Conservation (phyloP, 2,329 filamentous ascomycete species). For the Meredithiella fracta region DNA sequence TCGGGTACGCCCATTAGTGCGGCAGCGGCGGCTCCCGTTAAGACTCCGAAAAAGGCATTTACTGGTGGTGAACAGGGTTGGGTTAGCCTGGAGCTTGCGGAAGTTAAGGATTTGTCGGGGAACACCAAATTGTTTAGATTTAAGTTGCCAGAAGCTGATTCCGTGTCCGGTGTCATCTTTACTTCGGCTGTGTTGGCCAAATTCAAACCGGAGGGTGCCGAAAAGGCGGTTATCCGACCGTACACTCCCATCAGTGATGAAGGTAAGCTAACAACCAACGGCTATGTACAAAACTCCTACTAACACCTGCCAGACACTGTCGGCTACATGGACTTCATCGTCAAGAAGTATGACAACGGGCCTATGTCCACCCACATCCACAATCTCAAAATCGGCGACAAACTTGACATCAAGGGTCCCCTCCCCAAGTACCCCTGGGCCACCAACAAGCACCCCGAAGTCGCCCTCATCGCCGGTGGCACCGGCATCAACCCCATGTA, state of each 20-base stretch:
- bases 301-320: constrained; percentile 37
- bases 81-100: constrained; percentile 61
- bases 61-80: constrained; percentile 83
- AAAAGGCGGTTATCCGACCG: constrained; percentile 77
- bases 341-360: constrained; percentile 83
- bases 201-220: constrained; percentile 65
- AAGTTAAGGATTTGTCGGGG: constrained; percentile 68
- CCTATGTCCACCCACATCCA: constrained; percentile 87
- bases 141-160: constrained; percentile 65
- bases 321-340: constrained; percentile 72
- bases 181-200: constrained; percentile 85
- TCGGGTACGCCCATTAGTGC: constrained; percentile 38
- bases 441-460: constrained; percentile 83
- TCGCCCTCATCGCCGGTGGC: constrained; percentile 77
- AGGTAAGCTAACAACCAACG: constrained; percentile 29
- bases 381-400: constrained; percentile 63
- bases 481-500: constrained; percentile 98
- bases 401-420: constrained; percentile 83
- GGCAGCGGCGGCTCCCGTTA: constrained; percentile 28
- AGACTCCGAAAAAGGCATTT: constrained; percentile 34
- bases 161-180: constrained; percentile 65
- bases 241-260: constrained; percentile 90
- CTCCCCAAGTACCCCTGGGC: constrained; percentile 86
- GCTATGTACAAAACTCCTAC: background rate
- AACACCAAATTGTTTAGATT: constrained; percentile 93